phyloP scores from a whole-genome alignment of 352 stramenopile species.

The Albugo candida region DNA sequence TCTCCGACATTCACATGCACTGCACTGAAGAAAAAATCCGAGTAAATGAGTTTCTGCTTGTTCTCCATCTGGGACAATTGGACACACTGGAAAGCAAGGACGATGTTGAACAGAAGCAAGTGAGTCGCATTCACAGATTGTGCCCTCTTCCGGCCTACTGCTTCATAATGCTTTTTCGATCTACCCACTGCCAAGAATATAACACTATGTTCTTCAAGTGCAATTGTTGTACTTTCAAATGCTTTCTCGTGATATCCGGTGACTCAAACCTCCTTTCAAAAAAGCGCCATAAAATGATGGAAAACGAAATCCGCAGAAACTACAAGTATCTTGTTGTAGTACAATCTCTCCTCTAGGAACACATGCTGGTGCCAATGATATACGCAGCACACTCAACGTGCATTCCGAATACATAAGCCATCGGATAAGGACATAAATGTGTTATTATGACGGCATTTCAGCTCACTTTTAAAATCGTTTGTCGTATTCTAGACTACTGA shows the following conservation, averaged over 20 bases:
- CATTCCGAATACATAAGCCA: no score
- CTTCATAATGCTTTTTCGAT: constrained; percentile 31
- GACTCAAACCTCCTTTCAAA: constrained; percentile 28
- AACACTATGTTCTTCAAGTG: constrained; percentile 23
- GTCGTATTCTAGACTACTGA: no score
- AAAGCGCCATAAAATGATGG: constrained; percentile 50
- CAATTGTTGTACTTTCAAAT: not conserved
- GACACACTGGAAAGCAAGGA: not conserved
- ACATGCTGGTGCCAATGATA: constrained; percentile 20
- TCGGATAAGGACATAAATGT: no score
- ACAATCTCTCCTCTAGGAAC: constrained; percentile 33
- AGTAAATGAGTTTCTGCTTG: constrained; percentile 1
- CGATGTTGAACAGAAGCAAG: not conserved
- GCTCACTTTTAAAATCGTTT: no score
- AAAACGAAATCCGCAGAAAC: constrained; percentile 36
- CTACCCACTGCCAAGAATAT: constrained; percentile 31
- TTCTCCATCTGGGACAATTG: constrained; percentile 2
- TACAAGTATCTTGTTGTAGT: constrained; percentile 29
- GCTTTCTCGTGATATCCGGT: no score
- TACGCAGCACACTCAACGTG: no score
- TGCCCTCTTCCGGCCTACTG: constrained; percentile 48
- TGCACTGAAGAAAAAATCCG: constrained; percentile 4
- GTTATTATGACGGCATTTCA: no score
- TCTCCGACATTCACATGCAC: constrained; percentile 3
- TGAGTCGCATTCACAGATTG: not conserved